Percentiles rank a stretch among this genome's conserved stretches.
phyloP scores from a whole-genome alignment of 225 moss, liverwort and hornwort species.

The Neckera pumila region DNA sequence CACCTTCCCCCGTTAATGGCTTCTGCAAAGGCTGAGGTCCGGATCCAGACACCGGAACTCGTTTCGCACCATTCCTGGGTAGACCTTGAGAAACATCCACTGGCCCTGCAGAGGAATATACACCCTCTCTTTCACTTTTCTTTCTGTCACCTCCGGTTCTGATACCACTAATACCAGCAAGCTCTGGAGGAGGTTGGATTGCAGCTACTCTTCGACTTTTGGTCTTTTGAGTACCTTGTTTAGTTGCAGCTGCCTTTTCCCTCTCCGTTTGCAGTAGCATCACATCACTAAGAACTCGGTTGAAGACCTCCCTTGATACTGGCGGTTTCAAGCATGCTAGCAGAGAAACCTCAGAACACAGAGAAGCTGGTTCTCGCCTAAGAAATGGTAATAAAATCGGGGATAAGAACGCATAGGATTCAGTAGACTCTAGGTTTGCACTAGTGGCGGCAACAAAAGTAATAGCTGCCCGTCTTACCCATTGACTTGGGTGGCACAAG shows the following conservation, averaged over 20 bases:
- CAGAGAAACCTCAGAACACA: slow-evolving; percentile 73
- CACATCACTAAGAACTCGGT: slow-evolving; percentile 77
- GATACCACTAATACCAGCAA: slow-evolving; percentile 24
- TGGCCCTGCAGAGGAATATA: slow-evolving; percentile 5
- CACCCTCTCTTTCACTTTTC: slow-evolving; percentile 31
- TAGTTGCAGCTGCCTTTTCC: slow-evolving; percentile 45
- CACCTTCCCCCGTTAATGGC: slow-evolving; percentile 46
- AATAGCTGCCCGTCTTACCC: slow-evolving; percentile 92
- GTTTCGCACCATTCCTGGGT: slow-evolving; percentile 32
- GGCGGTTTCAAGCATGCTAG: slow-evolving; percentile 92
- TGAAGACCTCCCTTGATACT: slow-evolving; percentile 90
- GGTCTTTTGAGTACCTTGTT: slow-evolving; percentile 44
- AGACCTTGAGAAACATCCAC: slow-evolving; percentile 34
- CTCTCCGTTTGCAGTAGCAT: slow-evolving; percentile 75
- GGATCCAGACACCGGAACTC: slow-evolving; percentile 13
- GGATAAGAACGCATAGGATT: slow-evolving; percentile 81
- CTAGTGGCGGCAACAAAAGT: slow-evolving; percentile 89
- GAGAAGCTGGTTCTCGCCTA: slow-evolving; percentile 84
- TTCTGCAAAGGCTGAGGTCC: slow-evolving; percentile 27
- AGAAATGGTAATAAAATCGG: slow-evolving; percentile 86
- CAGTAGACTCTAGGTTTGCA: slow-evolving; percentile 71
- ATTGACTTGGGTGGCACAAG: slow-evolving; percentile 96
- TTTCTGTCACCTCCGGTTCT: slow-evolving; percentile 39
- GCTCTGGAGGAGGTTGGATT: slow-evolving; percentile 59
- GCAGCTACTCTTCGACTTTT: slow-evolving; percentile 65